phyloP scores from a whole-genome alignment of 116 monocot species.

The Dioscorea cayenensis region DNA sequence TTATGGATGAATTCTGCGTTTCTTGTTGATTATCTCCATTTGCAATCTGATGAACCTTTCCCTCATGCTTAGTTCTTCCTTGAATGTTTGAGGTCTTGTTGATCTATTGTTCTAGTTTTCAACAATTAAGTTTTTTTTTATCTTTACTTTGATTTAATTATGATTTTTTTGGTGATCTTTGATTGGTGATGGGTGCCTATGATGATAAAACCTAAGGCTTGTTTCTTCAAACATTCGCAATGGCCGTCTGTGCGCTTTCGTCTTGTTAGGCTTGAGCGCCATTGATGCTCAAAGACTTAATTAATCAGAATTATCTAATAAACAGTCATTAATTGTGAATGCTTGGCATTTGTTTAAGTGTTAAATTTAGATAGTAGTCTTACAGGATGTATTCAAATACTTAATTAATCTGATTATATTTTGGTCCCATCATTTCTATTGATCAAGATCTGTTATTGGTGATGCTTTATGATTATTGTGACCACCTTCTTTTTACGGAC shows the following conservation, averaged over 20 bases:
- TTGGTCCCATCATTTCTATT: no score
- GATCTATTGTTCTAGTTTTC: not conserved
- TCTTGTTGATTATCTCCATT: not conserved
- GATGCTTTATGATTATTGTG: no score
- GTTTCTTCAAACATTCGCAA: conserved; percentile 38
- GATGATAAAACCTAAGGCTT: conserved; percentile 27
- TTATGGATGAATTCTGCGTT: not conserved
- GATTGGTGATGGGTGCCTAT: not conserved
- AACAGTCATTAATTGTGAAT: no score
- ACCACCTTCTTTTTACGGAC: no score
- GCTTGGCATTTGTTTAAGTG: no score
- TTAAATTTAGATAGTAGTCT: no score
- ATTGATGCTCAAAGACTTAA: conserved; percentile 17
- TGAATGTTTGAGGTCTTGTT: conserved; percentile 27
- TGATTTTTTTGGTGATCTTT: not conserved
- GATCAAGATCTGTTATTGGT: no score
- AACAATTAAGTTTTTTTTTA: not conserved
- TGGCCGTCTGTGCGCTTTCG: conserved; percentile 44
- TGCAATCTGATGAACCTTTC: conserved; percentile 1
- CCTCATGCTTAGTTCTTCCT: conserved; percentile 29
- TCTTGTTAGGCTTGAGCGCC: conserved; percentile 43
- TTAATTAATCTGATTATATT: no score
- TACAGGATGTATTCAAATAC: no score
- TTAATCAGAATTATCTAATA: no score
- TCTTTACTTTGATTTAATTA: not conserved